phyloP scores from a whole-genome alignment of 2,329 filamentous ascomycete genomes.

The Cladosporium colombiae region DNA sequence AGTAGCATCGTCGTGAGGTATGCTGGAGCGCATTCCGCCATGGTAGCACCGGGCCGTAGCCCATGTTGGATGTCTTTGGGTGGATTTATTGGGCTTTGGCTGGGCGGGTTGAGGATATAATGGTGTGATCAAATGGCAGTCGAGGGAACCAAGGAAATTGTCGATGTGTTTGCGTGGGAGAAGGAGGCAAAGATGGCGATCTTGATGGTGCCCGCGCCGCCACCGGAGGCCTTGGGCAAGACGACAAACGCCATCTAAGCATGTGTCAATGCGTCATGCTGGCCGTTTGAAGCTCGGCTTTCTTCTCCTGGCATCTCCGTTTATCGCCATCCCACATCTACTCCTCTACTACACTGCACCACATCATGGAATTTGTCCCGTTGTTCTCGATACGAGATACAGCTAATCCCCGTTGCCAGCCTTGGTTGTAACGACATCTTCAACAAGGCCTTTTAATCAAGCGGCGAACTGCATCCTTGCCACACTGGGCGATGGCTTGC shows the following conservation, averaged over 20 bases:
- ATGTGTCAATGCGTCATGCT: conserved; percentile 11
- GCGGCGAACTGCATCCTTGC: background rate
- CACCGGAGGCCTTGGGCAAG: conserved; percentile 3
- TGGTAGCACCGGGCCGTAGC: conserved; percentile 64
- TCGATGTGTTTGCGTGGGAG: background rate
- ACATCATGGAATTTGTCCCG: background rate
- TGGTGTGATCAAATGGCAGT: background rate
- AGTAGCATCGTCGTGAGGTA: conserved; percentile 34
- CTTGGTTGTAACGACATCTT: background rate
- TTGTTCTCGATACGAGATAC: background rate
- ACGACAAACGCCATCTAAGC: background rate
- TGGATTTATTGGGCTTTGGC: background rate
- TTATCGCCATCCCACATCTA: background rate
- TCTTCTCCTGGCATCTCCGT: background rate
- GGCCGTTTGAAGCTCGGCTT: conserved; percentile 1
- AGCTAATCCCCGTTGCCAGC: background rate
- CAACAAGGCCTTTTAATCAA: background rate
- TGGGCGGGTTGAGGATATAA: background rate
- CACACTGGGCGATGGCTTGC: background rate
- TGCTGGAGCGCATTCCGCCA: conserved; percentile 59
- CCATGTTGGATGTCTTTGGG: conserved; percentile 49
- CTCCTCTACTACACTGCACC: background rate
- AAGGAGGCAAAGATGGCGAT: conserved; percentile 3
- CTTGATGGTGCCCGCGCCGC: conserved; percentile 5
- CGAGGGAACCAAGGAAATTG: background rate